Conservation (phyloP, 495 filamentous ascomycete species). For the Penicillium daleae region DNA sequence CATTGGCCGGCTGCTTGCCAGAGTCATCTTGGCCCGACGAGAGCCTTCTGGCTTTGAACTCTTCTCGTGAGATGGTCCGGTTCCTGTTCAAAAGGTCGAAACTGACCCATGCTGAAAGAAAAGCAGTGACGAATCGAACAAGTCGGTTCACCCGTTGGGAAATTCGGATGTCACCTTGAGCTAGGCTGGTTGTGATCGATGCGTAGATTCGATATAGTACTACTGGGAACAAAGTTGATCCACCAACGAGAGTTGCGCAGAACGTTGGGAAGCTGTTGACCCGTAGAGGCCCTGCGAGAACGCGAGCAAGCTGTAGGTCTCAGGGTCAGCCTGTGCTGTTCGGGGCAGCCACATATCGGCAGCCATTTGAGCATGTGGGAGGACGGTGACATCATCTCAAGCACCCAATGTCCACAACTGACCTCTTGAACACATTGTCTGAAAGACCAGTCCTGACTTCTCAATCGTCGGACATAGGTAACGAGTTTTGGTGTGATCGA, state of each 20-base stretch:
- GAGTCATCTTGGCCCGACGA: constrained; percentile 25
- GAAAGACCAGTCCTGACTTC: constrained; percentile 47
- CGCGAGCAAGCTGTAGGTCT: constrained; percentile 36
- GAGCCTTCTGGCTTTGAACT: constrained; percentile 10
- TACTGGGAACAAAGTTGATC: constrained; percentile 69
- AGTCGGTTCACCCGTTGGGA: constrained; percentile 28
- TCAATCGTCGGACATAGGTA: constrained; percentile 54
- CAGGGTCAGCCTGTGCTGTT: constrained; percentile 12
- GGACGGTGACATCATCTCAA: constrained; percentile 10
- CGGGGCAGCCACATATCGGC: neutral
- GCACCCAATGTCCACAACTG: constrained; percentile 21
- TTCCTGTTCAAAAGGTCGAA: constrained; percentile 52
- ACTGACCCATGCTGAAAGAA: constrained; percentile 52
- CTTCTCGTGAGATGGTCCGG: constrained; percentile 27
- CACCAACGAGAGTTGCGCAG: constrained; percentile 76
- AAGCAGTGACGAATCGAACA: constrained; percentile 46
- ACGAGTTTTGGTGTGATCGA: constrained; percentile 68
- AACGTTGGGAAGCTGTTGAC: constrained; percentile 74
- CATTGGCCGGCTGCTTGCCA: constrained; percentile 43
- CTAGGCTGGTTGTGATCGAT: constrained; percentile 24
- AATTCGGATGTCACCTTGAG: constrained; percentile 20
- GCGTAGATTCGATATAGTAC: constrained; percentile 39
- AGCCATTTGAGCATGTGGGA: neutral
- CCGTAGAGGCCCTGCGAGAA: constrained; percentile 44
- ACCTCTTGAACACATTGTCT: constrained; percentile 47